Percentiles rank a stretch among this genome's conserved stretches.
Conservation (phyloP, 345 rosid species). For the Corchorus capsularis region DNA sequence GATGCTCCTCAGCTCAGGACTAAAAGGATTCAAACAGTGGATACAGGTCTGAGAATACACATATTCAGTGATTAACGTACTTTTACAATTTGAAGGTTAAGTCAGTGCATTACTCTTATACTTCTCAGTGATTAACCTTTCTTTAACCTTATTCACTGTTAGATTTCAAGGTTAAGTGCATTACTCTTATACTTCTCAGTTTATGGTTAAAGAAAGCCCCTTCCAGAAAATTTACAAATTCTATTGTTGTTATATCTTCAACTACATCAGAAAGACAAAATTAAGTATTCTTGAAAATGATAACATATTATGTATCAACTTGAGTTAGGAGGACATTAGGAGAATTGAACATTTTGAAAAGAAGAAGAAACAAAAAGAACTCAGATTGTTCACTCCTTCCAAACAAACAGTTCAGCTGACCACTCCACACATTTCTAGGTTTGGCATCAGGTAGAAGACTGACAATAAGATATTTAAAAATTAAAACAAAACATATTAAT, state of each 20-base stretch:
- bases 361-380: not conserved
- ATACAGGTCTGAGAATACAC: not conserved
- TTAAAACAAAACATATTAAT: conserved; percentile 4
- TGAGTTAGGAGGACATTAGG: not conserved
- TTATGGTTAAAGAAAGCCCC: not conserved
- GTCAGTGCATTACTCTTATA: too few species aligned
- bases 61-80: too few species aligned
- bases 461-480: conserved; percentile 3
- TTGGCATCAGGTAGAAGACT: not conserved
- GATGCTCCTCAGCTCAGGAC: not conserved
- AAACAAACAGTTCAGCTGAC: not conserved
- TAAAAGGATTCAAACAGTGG: conserved; percentile 13
- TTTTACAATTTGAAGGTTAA: too few species aligned
- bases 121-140: too few species aligned
- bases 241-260: not conserved
- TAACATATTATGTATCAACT: not conserved
- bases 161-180: too few species aligned
- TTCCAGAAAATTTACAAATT: not conserved
- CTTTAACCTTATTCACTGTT: too few species aligned
- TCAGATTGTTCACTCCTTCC: not conserved
- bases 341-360: not conserved
- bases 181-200: not conserved
- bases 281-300: not conserved
- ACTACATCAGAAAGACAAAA: not conserved
- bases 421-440: not conserved